A percentile compares a stretch with the other conserved stretches of the same genome.
Evolutionary conservation across 1,284 basidiomycete genomes (phyloP).

Genomic region (Ustilago crameri): DNA sequence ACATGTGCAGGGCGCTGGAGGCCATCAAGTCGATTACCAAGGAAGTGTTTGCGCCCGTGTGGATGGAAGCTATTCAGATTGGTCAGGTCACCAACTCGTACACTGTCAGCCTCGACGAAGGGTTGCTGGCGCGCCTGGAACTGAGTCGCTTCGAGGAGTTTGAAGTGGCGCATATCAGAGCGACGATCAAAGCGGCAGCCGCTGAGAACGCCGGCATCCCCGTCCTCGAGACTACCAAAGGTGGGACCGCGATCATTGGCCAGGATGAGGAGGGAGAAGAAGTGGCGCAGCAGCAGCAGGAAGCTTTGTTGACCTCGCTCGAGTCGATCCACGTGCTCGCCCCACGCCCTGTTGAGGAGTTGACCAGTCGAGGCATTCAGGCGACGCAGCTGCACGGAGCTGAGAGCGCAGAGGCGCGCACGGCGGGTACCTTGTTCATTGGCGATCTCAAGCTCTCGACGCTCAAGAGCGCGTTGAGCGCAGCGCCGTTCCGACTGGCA

Average conservation of each 20-base stretch:
- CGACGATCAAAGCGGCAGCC: constrained; percentile 1
- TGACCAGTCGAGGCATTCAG: background rate
- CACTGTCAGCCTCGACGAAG: constrained; percentile 91
- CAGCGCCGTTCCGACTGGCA: constrained; percentile 43
- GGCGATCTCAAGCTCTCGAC: constrained; percentile 66
- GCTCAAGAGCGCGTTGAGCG: constrained; percentile 51
- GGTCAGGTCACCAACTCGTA: constrained; percentile 96
- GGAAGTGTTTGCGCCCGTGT: constrained; percentile 83
- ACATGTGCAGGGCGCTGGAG: constrained; percentile 34
- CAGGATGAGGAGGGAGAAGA: constrained; percentile 5
- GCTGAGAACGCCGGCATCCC: constrained; percentile 7
- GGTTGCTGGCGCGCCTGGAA: constrained; percentile 80
- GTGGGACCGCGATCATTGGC: background rate
- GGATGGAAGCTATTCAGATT: constrained; percentile 82
- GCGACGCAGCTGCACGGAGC: background rate
- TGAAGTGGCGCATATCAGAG: constrained; percentile 34
- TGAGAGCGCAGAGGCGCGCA: background rate
- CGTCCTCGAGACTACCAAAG: constrained; percentile 15
- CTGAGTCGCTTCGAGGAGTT: constrained; percentile 91
- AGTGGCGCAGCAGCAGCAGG: background rate
- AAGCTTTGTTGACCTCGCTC: background rate
- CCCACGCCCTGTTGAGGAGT: background rate
- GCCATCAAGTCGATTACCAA: constrained; percentile 76
- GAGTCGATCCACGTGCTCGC: background rate
- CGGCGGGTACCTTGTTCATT: constrained; percentile 61